phyloP scores from a whole-genome alignment of 352 stramenopile species.

The Phytophthora fragariae region DNA sequence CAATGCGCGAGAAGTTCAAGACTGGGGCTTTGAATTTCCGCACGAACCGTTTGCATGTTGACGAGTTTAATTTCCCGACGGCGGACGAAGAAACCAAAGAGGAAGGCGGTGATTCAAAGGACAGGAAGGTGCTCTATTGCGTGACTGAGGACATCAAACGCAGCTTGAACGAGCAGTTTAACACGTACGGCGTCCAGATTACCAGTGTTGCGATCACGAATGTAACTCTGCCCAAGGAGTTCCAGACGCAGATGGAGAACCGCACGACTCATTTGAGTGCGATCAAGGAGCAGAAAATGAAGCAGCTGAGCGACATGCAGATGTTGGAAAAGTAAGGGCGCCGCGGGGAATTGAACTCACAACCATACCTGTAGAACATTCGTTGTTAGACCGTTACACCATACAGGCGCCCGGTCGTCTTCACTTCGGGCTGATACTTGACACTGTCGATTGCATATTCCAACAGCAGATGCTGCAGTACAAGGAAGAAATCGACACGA shows the following conservation, averaged over 20 bases:
- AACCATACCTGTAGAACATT: too few relatives aligned
- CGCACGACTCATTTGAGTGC: conserved; percentile 71
- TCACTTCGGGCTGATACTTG: too few relatives aligned
- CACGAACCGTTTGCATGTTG: conserved; percentile 18
- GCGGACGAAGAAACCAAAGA: conserved; percentile 6
- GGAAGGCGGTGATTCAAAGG: conserved; percentile 3
- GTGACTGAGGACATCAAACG: conserved; percentile 70
- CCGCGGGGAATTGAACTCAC: too few relatives aligned
- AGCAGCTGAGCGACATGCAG: conserved; percentile 79
- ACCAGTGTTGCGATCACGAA: conserved; percentile 73
- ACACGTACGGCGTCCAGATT: conserved; percentile 73
- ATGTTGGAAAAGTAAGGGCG: too few relatives aligned
- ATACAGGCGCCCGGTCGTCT: too few relatives aligned
- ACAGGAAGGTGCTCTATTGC: conserved; percentile 49
- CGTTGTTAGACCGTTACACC: too few relatives aligned
- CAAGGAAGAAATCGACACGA: conserved; percentile 54
- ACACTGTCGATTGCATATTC: too few relatives aligned
- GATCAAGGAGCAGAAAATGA: conserved; percentile 81
- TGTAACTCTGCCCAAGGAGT: conserved; percentile 56
- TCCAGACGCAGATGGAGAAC: conserved; percentile 71
- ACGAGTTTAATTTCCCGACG: conserved; percentile 28
- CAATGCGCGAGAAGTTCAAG: conserved; percentile 61
- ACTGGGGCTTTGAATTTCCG: conserved; percentile 43
- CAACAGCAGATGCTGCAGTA: conserved; percentile 66
- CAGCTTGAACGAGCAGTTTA: conserved; percentile 75